These are phyloP conservation scores for Fusarium sp. DNA, from an alignment of 2,329 filamentous ascomycete genomes.

Conservation along the genomic window DNA sequence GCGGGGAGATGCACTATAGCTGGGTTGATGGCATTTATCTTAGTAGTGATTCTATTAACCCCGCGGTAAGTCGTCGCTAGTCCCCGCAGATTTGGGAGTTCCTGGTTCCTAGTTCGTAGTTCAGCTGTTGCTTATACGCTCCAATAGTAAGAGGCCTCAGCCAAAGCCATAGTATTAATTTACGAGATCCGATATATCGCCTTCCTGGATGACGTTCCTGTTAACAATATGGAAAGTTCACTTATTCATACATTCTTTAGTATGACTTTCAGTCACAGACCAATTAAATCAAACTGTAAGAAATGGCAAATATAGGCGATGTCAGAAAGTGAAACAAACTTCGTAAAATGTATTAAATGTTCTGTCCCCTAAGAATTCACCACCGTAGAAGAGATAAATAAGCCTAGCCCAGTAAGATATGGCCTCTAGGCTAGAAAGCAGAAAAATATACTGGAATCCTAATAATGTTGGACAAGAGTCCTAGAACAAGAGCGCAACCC, in stretches of 20 bases:
- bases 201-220: no score
- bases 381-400: constrained; percentile 15
- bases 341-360: constrained; percentile 23
- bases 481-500: background rate
- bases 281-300: no score
- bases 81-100: background rate
- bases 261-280: no score
- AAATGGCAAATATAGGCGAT: background rate
- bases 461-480: constrained; percentile 12
- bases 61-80: background rate
- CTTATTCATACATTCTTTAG: no score
- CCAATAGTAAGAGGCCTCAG: no score
- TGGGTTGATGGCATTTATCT: background rate
- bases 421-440: background rate
- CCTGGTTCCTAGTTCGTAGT: background rate
- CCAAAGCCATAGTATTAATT: no score
- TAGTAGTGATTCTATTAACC: background rate
- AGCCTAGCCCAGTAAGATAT: background rate
- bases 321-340: background rate
- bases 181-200: no score
- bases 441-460: constrained; percentile 33
- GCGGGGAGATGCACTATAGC: background rate
- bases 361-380: constrained; percentile 12
- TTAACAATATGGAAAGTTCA: no score
- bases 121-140: no score